Conservation (phyloP, 345 rosid species). For the Bruguiera sexangula region DNA sequence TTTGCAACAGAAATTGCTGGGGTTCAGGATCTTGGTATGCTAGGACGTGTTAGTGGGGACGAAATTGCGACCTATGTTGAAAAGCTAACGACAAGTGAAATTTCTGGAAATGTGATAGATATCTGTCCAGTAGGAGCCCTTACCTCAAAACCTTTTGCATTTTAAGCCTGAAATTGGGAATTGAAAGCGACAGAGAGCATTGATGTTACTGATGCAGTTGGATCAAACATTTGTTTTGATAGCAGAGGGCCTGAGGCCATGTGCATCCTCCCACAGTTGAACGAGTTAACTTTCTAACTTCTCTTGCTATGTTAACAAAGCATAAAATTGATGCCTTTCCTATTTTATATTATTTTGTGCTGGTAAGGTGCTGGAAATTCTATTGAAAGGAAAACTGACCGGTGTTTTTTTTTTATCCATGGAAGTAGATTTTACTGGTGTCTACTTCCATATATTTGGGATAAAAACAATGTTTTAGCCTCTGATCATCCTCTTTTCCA, state of each 20-base stretch:
- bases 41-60: too few relatives aligned
- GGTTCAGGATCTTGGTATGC: too few relatives aligned
- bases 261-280: conserved; percentile 89
- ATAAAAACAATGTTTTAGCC: too few relatives aligned
- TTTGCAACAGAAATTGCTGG: too few relatives aligned
- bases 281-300: conserved; percentile 54
- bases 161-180: conserved; percentile 99
- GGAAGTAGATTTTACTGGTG: too few relatives aligned
- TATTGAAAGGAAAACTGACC: not conserved
- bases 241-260: conserved; percentile 98
- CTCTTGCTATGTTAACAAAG: not conserved
- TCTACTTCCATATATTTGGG: too few relatives aligned
- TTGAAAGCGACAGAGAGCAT: conserved; percentile 93
- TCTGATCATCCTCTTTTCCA: too few relatives aligned
- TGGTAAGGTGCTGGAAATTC: not conserved
- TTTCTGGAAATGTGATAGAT: conserved; percentile 95
- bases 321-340: not conserved
- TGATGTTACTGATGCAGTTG: conserved; percentile 95
- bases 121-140: conserved; percentile 99
- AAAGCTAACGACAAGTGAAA: conserved; percentile 98
- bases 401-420: not conserved
- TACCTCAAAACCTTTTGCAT: conserved; percentile 93
- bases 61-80: conserved; percentile 50
- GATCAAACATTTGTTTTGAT: conserved; percentile 92
- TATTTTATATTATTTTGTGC: not conserved